Evolutionary conservation across 202 grass and related monocot genomes (phyloP), one percentile per base, ranked within the genome.

Genomic region (Cymbopogon flexuosus): DNA sequence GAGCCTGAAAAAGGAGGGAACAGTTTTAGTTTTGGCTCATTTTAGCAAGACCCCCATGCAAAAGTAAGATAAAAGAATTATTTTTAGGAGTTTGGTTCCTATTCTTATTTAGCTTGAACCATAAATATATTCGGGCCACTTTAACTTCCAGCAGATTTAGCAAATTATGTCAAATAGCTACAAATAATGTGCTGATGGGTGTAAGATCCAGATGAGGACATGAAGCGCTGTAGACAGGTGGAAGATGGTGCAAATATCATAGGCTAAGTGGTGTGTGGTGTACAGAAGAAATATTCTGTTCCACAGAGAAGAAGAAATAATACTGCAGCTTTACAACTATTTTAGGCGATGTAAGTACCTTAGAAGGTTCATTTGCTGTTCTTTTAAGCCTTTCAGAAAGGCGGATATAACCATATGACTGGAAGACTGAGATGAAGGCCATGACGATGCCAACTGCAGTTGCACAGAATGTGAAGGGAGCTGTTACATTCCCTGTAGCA

Each of bases 401-500:
- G 45, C 90, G 88, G 67, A 95, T 93, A 52, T 98, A 95, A 70
- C 92, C 84, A 84, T 91, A 98, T 65, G 96, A 94, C 88, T 90
- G 81, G 82, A 95, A 95, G 4, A 93, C 84, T 10, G 92, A 98
- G 70, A 98, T 24, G 62, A 95, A 98, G 61, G 92, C 96, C 1
- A 85, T 80, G n/a, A 83, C 33, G 76, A 93, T 79, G 68, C 84
- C 65, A 24, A 75, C 27, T 18, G 90, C 67, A 82, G 92, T 90
- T 23, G 90, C 62, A 56, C 85, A 81, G 62, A 93, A 95, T 63
- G 92, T 98, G 51, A 93, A 86, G 14, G 92, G 90, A 19, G 92
- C 76, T 8, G 90, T 98, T 40, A 69, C 77, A 46, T 86, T 86
- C 58, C 95, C 90, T 0, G 83, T 91, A 36, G 91, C 86, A 49